phyloP scores from a whole-genome alignment of 768 basidiomycete genomes.

The Collybiopsis confluens region DNA sequence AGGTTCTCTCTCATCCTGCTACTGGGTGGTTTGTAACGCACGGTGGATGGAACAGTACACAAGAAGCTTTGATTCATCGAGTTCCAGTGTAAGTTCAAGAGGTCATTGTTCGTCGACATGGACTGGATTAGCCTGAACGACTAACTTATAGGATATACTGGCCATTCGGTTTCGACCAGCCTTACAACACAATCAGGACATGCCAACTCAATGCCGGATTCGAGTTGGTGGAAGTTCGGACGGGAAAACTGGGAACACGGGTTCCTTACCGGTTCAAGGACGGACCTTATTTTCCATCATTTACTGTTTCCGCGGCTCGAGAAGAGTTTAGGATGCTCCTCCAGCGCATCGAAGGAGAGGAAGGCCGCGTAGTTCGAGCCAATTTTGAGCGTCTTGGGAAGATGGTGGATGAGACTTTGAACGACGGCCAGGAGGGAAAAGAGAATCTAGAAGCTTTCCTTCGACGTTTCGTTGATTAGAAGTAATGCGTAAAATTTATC shows the following conservation, averaged over 20 bases:
- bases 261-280: neutral
- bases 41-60: constrained; percentile 8
- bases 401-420: neutral
- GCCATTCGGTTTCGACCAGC: constrained; percentile 7
- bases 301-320: constrained; percentile 1
- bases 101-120: neutral
- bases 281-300: neutral
- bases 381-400: neutral
- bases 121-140: neutral
- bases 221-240: constrained; percentile 6
- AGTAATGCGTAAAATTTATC: too few species aligned
- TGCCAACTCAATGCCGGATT: constrained; percentile 2
- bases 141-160: constrained; percentile 5
- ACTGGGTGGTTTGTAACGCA: constrained; percentile 6
- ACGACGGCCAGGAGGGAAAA: neutral
- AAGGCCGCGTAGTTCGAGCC: constrained; percentile 1
- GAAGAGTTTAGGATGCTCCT: neutral
- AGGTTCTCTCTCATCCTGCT: neutral
- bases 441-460: neutral
- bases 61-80: neutral
- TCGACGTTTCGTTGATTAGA: neutral
- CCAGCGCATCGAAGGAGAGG: neutral
- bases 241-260: neutral
- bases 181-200: neutral
- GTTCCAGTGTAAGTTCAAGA: constrained; percentile 7